Evolutionary conservation across 371 early-diverging fungal genomes (phyloP), one percentile per base, ranked within the genome.

Genomic region (Rhizopus sp.): DNA sequence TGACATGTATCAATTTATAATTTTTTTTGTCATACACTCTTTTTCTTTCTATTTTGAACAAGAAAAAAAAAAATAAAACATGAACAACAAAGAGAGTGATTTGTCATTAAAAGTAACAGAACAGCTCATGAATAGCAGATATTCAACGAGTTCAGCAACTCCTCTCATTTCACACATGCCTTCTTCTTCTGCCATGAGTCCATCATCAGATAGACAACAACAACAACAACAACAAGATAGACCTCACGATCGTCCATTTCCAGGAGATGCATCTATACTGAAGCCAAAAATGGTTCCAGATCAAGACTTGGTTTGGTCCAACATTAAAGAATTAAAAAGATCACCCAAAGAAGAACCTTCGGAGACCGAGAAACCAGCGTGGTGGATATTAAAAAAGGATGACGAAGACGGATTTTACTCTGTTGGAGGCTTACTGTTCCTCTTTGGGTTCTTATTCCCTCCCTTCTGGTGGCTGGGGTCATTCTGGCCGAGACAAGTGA

Each of bases 391-490:
- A 46, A 38, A 59, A 3, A 50, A 47, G n/a, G 31, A 66, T 42
- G 73, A 72, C 33, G 58, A 64, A 29, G 78, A 78, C 50, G 70
- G 72, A 0, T 60, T 73, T 33, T 66, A 64, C 37, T 72, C 70
- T 9, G 42, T 69, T 5, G 65, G 70, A 47, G 68, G 63, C 1
- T 31, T 71, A 0, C 50, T 78, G 15, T 78, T 78, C 41, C 42
- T 73, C 17, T 68, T 78, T 56, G 79, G 79, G 6, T 78, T 78
- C 46, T 10, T 78, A 9, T 66, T 58, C 40, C 79, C 79, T 7
- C 72, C 70, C 3, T 50, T 73, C 1, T 78, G 79, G 79, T 78
- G 79, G 76, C 48, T 78, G 32, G 79, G 79, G 3, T 58, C 70
- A 3, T 48, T 69, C 40, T 73, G 66, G 63, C 79, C 79, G 5